Conservation (phyloP, 495 filamentous ascomycete genomes). For the Aspergillus nidulans region DNA sequence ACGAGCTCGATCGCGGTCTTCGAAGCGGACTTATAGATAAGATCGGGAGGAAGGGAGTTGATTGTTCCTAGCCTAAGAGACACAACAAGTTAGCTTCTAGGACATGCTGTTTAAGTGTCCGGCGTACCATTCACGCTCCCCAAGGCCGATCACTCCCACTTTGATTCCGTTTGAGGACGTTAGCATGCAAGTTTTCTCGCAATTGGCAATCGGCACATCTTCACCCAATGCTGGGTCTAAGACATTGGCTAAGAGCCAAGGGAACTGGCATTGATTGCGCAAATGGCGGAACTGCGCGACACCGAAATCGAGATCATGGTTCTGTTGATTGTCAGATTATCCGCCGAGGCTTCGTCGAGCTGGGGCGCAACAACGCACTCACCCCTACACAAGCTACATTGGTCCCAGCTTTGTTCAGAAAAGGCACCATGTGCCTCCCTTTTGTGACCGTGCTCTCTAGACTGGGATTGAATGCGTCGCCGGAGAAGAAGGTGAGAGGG, state of each 20-base stretch:
- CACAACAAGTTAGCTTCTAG: background rate
- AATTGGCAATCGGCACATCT: conserved; percentile 62
- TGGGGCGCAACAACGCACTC: conserved; percentile 26
- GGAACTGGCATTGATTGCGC: conserved; percentile 70
- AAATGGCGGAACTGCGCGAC: conserved; percentile 72
- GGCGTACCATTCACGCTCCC: conserved; percentile 62
- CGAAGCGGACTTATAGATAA: conserved; percentile 74
- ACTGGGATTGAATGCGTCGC: conserved; percentile 88
- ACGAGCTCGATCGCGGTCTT: conserved; percentile 66
- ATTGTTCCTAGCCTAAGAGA: conserved; percentile 72
- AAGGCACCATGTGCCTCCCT: conserved; percentile 82
- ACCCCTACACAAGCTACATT: conserved; percentile 77
- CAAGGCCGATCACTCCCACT: conserved; percentile 78
- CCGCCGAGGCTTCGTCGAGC: background rate
- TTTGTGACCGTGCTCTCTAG: conserved; percentile 84
- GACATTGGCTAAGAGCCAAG: conserved; percentile 85
- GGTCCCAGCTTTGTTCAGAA: conserved; percentile 74
- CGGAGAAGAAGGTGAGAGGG: conserved; percentile 79
- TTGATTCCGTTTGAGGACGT: conserved; percentile 79
- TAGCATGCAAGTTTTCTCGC: conserved; percentile 64
- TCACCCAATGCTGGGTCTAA: conserved; percentile 73
- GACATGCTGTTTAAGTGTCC: background rate
- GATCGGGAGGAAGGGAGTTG: conserved; percentile 72
- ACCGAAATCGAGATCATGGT: conserved; percentile 95
- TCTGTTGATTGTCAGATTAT: conserved; percentile 38